A percentile compares a stretch with the other conserved stretches of the same genome.
phyloP scores from a whole-genome alignment of 2,329 filamentous ascomycete genomes.

The Penicillium sp. region DNA sequence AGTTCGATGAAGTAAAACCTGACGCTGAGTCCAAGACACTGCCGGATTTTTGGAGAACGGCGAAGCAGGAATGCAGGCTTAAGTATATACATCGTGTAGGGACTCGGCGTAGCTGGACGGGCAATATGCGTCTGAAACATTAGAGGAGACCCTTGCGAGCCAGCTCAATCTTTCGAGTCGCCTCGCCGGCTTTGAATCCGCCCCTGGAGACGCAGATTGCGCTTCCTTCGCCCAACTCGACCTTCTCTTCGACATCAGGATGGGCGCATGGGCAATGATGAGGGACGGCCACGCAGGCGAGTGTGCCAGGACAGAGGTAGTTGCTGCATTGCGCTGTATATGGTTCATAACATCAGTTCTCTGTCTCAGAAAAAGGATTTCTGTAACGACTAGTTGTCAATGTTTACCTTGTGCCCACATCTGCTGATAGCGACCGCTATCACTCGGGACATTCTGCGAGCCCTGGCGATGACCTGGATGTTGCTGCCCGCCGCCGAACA shows the following conservation, averaged over 20 bases:
- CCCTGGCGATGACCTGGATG: conserved; percentile 52
- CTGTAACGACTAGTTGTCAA: no score
- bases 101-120: no score
- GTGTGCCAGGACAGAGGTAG: conserved; percentile 89
- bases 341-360: conserved; percentile 1
- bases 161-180: conserved; percentile 44
- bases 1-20: no score
- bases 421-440: conserved; percentile 71
- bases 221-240: conserved; percentile 52
- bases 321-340: conserved; percentile 72
- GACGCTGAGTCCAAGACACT: no score
- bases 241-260: conserved; percentile 68
- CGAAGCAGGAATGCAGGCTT: no score
- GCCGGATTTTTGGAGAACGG: no score
- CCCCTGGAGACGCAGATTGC: conserved; percentile 45
- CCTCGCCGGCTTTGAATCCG: conserved; percentile 44
- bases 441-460: conserved; percentile 72
- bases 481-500: conserved; percentile 67
- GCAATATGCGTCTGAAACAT: conserved; percentile 8
- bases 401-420: conserved; percentile 61
- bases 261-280: conserved; percentile 95
- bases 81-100: no score
- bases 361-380: not conserved
- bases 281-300: conserved; percentile 92
- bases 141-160: conserved; percentile 45